Evolutionary conservation across 139 green algal genomes (phyloP).

Genomic region (Coelastrella sp.): DNA sequence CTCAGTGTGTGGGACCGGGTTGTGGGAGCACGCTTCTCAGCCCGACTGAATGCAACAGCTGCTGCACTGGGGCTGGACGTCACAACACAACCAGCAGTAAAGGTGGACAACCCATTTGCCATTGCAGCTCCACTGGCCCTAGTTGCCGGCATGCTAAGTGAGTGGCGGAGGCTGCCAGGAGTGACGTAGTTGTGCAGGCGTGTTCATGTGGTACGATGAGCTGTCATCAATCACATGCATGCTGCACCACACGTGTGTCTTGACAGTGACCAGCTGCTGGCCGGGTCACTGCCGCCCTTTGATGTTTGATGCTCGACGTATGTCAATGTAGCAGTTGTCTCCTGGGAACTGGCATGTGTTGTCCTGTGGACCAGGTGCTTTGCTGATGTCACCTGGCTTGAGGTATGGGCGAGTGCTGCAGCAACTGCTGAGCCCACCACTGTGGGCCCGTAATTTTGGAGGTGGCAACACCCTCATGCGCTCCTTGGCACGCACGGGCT

Average conservation of each 20-base stretch:
- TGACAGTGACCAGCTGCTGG: no score
- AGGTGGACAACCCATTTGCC: background rate
- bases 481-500: background rate
- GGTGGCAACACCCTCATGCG: background rate
- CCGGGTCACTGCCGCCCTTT: no score
- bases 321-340: background rate
- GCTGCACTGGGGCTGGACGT: background rate
- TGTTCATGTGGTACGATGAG: no score
- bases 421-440: constrained; percentile 10
- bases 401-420: constrained; percentile 29
- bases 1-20: background rate
- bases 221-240: no score
- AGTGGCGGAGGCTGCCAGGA: background rate
- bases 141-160: constrained; percentile 2
- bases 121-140: background rate
- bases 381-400: constrained; percentile 38
- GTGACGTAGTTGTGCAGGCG: no score
- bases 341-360: background rate
- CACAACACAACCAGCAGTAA: background rate
- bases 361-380: background rate
- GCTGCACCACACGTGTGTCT: no score
- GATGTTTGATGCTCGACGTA: no score
- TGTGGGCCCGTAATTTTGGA: constrained; percentile 32
- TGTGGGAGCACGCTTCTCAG: background rate
- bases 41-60: background rate